Conservation (phyloP, 768 basidiomycete species). For the Rhodotorula paludigena region DNA sequence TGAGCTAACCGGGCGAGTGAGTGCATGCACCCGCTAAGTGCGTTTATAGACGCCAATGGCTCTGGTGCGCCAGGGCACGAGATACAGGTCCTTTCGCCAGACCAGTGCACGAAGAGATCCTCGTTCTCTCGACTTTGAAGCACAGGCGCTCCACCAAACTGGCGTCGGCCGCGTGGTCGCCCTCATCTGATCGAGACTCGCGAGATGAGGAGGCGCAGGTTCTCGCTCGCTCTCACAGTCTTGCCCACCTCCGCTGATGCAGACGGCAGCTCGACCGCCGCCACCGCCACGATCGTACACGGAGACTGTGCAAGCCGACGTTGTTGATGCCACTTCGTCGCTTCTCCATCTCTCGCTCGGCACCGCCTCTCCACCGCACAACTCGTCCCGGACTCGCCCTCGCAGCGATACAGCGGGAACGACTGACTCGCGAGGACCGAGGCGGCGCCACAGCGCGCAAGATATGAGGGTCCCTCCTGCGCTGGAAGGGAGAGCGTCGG, state of each 20-base stretch:
- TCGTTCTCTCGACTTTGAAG: no score
- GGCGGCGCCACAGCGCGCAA: constrained; percentile 10
- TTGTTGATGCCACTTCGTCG: constrained; percentile 9
- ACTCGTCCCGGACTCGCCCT: background rate
- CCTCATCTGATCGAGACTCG: no score
- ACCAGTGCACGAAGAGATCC: no score
- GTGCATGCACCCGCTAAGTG: no score
- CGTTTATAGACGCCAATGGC: no score
- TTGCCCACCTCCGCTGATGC: no score
- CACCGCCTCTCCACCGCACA: background rate
- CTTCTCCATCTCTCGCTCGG: background rate
- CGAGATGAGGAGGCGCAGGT: no score
- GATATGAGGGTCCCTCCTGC: constrained; percentile 4
- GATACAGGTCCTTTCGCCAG: no score
- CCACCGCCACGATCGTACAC: constrained; percentile 13
- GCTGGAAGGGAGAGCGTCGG: background rate
- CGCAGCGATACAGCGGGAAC: background rate
- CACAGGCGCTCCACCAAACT: no score
- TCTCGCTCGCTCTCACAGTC: no score
- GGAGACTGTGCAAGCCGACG: constrained; percentile 12
- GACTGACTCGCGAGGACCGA: background rate
- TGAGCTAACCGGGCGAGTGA: constrained; percentile 34
- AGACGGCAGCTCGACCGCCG: background rate
- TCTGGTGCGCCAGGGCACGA: no score
- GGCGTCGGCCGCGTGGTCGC: no score